phyloP scores from a whole-genome alignment of 176 grass and related monocot species.

The Avena eriantha region DNA sequence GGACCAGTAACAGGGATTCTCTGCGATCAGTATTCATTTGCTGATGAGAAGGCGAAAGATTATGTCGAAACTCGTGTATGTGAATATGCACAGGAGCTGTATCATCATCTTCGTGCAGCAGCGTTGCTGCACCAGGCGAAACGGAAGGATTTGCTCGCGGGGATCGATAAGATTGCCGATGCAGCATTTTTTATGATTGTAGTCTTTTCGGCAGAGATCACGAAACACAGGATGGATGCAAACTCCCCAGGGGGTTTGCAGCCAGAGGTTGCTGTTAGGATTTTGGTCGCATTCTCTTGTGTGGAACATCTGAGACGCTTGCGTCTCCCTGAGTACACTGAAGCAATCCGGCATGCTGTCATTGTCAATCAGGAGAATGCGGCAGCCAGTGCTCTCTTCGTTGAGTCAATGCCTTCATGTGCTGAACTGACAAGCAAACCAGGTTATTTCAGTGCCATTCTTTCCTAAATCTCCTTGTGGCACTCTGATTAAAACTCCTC shows the following conservation, averaged over 20 bases:
- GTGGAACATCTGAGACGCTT: slow-evolving; percentile 83
- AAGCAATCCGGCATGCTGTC: slow-evolving; percentile 68
- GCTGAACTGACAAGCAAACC: slow-evolving; percentile 70
- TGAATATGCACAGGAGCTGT: slow-evolving; percentile 70
- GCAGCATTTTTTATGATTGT: slow-evolving; percentile 94
- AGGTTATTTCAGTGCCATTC: slow-evolving; percentile 49
- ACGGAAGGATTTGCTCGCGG: slow-evolving; percentile 52
- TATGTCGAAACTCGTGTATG: slow-evolving; percentile 66
- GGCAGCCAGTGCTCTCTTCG: slow-evolving; percentile 52
- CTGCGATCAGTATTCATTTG: slow-evolving; percentile 83
- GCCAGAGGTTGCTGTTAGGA: slow-evolving; percentile 65
- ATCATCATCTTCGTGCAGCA: slow-evolving; percentile 62
- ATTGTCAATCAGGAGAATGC: slow-evolving; percentile 71
- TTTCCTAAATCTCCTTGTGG: slow-evolving; percentile 7
- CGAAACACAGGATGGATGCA: slow-evolving; percentile 62
- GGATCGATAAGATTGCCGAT: slow-evolving; percentile 76
- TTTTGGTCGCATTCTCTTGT: slow-evolving; percentile 85
- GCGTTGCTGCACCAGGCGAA: slow-evolving; percentile 55
- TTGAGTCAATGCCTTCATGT: slow-evolving; percentile 82
- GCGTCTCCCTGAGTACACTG: slow-evolving; percentile 89
- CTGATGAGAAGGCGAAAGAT: slow-evolving; percentile 52
- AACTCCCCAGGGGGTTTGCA: slow-evolving; percentile 51
- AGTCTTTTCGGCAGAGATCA: slow-evolving; percentile 68
- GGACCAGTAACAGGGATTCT: slow-evolving; percentile 69
- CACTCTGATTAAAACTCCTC: neutral